Percentiles rank a stretch among this genome's conserved stretches.
Conservation (phyloP, 1,139 yeast species). For the Maudiozyma humilis region DNA sequence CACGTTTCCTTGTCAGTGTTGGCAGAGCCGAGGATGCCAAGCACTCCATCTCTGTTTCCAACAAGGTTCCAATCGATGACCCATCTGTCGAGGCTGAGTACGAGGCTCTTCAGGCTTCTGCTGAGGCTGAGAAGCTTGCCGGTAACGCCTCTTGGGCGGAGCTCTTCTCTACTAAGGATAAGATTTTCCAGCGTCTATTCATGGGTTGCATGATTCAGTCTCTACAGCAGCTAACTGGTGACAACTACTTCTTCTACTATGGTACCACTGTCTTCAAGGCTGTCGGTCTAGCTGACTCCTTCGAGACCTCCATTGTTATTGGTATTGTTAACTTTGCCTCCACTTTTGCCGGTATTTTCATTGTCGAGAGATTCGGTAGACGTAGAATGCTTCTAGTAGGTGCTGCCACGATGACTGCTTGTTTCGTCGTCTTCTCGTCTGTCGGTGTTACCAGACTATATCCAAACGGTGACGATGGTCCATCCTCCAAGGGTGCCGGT, state of each 20-base stretch:
- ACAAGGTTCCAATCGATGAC: slow-evolving; percentile 38
- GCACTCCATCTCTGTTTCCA: slow-evolving; percentile 37
- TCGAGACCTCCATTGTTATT: slow-evolving; percentile 62
- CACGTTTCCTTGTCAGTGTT: slow-evolving; percentile 55
- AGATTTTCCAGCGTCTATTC: slow-evolving; percentile 50
- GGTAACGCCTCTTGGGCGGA: slow-evolving; percentile 35
- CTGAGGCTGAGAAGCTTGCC: slow-evolving; percentile 39
- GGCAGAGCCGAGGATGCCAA: slow-evolving; percentile 51
- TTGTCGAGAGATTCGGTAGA: slow-evolving; percentile 62
- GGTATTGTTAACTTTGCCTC: slow-evolving; percentile 73
- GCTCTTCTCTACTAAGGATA: slow-evolving; percentile 28
- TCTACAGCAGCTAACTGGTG: slow-evolving; percentile 70
- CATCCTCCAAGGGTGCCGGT: slow-evolving; percentile 49
- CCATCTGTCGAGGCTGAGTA: slow-evolving; percentile 47
- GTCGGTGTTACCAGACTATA: slow-evolving; percentile 58
- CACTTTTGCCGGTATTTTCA: slow-evolving; percentile 56
- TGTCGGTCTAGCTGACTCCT: slow-evolving; percentile 63
- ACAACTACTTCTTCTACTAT: slow-evolving; percentile 71
- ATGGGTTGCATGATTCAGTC: slow-evolving; percentile 59
- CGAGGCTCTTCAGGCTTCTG: slow-evolving; percentile 52
- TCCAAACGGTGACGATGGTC: slow-evolving; percentile 42
- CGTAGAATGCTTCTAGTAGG: slow-evolving; percentile 56
- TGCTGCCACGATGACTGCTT: slow-evolving; percentile 51
- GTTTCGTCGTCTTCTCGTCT: slow-evolving; percentile 56
- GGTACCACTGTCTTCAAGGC: slow-evolving; percentile 69